Evolutionary conservation across 345 rosid species (phyloP).

Genomic region (Acer campestre): DNA sequence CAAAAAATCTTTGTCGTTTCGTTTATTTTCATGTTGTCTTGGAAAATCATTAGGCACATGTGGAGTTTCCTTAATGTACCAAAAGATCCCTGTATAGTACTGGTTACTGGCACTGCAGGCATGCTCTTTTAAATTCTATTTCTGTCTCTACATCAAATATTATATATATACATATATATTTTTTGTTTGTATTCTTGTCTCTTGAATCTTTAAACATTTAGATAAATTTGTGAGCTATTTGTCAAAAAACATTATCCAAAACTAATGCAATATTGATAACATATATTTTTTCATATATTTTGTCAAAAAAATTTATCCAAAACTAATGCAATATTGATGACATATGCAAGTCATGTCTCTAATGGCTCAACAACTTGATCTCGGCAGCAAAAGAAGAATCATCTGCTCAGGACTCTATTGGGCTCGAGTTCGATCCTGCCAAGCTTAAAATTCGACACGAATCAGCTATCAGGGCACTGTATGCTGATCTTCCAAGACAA

Average conservation of each 20-base stretch:
- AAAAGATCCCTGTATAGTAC: constrained; percentile 61
- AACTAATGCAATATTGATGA: too few species aligned
- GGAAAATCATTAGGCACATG: constrained; percentile 64
- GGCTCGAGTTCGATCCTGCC: constrained; percentile 25
- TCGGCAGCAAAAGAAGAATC: background rate
- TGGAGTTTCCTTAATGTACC: constrained; percentile 50
- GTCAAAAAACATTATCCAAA: too few species aligned
- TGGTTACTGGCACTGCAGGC: constrained; percentile 88
- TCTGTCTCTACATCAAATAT: too few species aligned
- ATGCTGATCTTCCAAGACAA: constrained; percentile 44
- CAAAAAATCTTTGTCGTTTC: constrained; percentile 53
- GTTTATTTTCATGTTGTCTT: constrained; percentile 44
- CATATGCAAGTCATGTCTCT: too few species aligned
- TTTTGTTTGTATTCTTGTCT: too few species aligned
- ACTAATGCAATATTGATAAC: too few species aligned
- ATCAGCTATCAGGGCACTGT: constrained; percentile 32
- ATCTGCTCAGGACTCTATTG: background rate
- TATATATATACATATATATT: too few species aligned
- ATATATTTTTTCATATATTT: too few species aligned
- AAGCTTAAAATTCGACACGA: constrained; percentile 31
- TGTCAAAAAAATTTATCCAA: too few species aligned
- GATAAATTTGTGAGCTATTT: background rate
- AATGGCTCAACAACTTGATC: background rate
- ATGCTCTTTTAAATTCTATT: constrained; percentile 20
- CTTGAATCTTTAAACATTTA: background rate